These are phyloP conservation scores for Melanomma pulvis-pyrius DNA, from an alignment of 495 filamentous ascomycete genomes.

Conservation along the genomic window DNA sequence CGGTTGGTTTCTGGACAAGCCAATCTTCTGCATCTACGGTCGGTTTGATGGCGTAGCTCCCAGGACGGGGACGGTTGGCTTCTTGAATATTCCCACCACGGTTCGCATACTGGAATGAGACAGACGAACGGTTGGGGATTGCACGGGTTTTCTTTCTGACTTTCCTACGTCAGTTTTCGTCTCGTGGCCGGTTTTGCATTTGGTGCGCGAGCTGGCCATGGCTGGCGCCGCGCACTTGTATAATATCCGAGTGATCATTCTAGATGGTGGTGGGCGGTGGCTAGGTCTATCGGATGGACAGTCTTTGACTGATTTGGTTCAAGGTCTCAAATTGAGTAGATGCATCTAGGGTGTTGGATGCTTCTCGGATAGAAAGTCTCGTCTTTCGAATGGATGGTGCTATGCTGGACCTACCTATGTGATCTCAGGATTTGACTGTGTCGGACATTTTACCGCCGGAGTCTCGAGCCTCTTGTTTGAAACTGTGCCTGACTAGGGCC, in stretches of 20 bases:
- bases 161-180: not conserved
- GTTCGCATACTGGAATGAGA: constrained; percentile 7
- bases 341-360: not conserved
- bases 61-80: not conserved
- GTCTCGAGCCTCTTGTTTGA: not conserved
- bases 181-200: constrained; percentile 1
- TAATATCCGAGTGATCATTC: constrained; percentile 9
- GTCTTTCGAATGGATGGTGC: too few species aligned
- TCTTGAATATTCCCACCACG: constrained; percentile 1
- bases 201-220: not conserved
- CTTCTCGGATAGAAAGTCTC: too few species aligned
- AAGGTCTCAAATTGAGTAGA: not conserved
- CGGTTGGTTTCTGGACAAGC: constrained; percentile 13
- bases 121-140: constrained; percentile 6
- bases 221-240: not conserved
- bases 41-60: not conserved
- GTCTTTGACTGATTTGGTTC: not conserved
- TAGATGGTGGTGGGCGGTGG: not conserved
- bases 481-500: not conserved
- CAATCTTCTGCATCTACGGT: constrained; percentile 12
- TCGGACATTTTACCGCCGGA: not conserved
- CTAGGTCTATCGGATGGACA: not conserved
- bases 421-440: not conserved
- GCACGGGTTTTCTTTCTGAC: not conserved
- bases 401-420: too few species aligned